Conservation (phyloP, 73 alveolate species). For the Tetrahymena malaccensis region DNA sequence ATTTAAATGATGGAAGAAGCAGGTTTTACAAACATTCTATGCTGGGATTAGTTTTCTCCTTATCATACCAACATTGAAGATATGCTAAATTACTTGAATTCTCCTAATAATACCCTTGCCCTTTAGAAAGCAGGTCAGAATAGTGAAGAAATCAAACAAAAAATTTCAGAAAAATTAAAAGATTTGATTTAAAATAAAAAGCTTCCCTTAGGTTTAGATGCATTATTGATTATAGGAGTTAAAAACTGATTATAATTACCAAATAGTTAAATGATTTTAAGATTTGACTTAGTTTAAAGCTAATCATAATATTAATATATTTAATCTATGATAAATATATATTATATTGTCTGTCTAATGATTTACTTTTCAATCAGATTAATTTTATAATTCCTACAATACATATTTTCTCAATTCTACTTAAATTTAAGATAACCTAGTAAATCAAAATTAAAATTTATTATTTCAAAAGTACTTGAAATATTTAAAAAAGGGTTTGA, state of each 20-base stretch:
- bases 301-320: no score
- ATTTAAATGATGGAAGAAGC: slow-evolving; percentile 1
- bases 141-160: not conserved
- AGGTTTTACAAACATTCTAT: not conserved
- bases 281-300: no score
- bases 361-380: no score
- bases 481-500: no score
- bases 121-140: not conserved
- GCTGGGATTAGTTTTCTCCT: not conserved
- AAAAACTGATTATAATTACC: not conserved
- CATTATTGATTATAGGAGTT: not conserved
- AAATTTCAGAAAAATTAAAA: not conserved
- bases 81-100: not conserved
- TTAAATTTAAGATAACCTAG: no score
- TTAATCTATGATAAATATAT: no score
- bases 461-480: no score
- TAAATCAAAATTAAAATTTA: no score
- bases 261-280: no score
- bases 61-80: not conserved
- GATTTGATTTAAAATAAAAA: not conserved
- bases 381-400: no score
- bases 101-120: not conserved
- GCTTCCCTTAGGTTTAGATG: not conserved
- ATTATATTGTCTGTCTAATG: no score
- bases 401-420: no score